Conservation (phyloP, 768 basidiomycete genomes). For the Lanmaoa rubissima region DNA sequence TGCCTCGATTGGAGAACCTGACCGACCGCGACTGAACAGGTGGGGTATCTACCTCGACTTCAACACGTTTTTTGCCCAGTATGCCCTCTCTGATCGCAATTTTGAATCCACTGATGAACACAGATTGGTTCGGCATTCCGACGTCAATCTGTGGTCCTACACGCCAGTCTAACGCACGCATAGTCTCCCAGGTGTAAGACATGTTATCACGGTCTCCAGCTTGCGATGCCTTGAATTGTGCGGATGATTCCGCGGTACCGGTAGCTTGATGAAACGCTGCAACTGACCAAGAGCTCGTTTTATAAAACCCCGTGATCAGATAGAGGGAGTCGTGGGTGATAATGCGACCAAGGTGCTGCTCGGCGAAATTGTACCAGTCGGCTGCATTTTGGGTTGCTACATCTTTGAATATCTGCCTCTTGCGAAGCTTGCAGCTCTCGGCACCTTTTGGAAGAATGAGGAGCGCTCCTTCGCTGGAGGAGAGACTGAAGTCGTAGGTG, state of each 20-base stretch:
- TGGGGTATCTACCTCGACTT: conserved; percentile 1
- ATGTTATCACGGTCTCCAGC: conserved; percentile 1
- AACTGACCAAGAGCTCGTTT: conserved; percentile 27
- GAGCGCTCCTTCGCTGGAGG: conserved; percentile 29
- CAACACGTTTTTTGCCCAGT: conserved; percentile 2
- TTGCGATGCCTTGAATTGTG: conserved; percentile 17
- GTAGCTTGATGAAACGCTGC: conserved; percentile 12
- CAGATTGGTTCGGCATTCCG: conserved; percentile 15
- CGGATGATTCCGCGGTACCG: not conserved
- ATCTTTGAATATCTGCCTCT: conserved; percentile 18
- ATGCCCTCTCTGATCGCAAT: conserved; percentile 7
- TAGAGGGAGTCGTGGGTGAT: conserved; percentile 27
- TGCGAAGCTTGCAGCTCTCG: conserved; percentile 15
- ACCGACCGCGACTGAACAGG: not conserved
- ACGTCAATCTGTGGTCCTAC: conserved; percentile 1
- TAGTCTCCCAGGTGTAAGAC: conserved; percentile 17
- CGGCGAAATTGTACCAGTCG: conserved; percentile 29
- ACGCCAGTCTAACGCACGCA: conserved; percentile 10
- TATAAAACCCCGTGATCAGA: conserved; percentile 19
- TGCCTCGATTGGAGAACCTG: not conserved
- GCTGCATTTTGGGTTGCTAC: conserved; percentile 21
- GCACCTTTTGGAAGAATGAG: conserved; percentile 33
- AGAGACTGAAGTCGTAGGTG: conserved; percentile 6
- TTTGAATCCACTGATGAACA: conserved; percentile 26
- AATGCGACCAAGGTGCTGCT: conserved; percentile 12